Percentiles rank a stretch among this genome's conserved stretches.
phyloP scores from a whole-genome alignment of 176 grass and related monocot species.

The Aegilops umbellulata region DNA sequence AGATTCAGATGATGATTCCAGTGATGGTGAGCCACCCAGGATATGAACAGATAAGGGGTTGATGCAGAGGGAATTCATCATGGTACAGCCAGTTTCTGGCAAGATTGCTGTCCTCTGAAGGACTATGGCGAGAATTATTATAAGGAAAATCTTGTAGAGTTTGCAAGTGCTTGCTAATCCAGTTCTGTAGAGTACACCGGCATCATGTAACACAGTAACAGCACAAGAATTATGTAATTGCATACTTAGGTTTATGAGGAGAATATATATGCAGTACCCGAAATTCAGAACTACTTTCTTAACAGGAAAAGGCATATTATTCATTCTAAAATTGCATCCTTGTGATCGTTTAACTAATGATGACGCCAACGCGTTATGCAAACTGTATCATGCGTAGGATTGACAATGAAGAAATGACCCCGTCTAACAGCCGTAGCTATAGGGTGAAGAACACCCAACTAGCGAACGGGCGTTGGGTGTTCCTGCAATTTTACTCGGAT shows the following conservation, averaged over 20 bases:
- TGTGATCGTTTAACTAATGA: not conserved
- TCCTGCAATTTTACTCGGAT: not conserved
- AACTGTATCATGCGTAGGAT: not conserved
- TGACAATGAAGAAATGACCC: no score
- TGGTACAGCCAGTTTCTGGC: not conserved
- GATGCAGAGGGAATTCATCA: not conserved
- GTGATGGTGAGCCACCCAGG: not conserved
- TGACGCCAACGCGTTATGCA: not conserved
- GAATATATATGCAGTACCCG: not conserved
- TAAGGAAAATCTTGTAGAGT: not conserved
- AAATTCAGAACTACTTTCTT: not conserved
- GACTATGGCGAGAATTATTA: not conserved
- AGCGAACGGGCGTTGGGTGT: not conserved
- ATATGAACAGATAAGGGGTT: not conserved
- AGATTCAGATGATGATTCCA: conserved; percentile 3
- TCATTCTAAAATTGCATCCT: not conserved
- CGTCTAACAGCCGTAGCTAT: no score
- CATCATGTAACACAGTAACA: not conserved
- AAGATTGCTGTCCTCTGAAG: not conserved
- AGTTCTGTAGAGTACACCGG: not conserved
- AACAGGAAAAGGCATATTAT: not conserved
- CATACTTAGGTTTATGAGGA: not conserved
- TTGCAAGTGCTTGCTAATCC: not conserved
- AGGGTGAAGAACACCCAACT: not conserved
- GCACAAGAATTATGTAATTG: not conserved